Conservation (phyloP, 2,329 filamentous ascomycete genomes). For the Calcarisporium arbuscula region DNA sequence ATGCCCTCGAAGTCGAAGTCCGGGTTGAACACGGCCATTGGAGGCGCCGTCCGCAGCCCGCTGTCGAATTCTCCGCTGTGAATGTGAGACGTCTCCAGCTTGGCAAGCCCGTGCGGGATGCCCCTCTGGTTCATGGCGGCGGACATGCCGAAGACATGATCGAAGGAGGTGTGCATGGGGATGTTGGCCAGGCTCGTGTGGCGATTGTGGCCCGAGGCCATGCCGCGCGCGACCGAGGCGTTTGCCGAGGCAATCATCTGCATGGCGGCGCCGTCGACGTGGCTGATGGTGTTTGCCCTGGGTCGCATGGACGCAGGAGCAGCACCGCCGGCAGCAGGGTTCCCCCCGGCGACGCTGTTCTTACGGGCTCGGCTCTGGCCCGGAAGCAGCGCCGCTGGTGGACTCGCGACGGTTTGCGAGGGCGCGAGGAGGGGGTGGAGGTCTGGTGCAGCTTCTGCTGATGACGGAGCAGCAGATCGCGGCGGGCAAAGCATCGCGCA, state of each 20-base stretch:
- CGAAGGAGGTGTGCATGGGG: constrained; percentile 48
- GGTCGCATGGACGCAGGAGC: constrained; percentile 64
- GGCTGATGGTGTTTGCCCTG: constrained; percentile 91
- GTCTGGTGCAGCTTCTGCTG: constrained; percentile 98
- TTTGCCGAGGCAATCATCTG: constrained; percentile 62
- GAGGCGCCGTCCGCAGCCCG: constrained; percentile 73
- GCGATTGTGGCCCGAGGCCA: constrained; percentile 54
- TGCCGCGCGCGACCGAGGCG: constrained; percentile 42
- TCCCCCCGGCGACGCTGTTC: constrained; percentile 71
- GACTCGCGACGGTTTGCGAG: constrained; percentile 87
- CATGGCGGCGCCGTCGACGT: constrained; percentile 73
- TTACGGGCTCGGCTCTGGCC: constrained; percentile 75
- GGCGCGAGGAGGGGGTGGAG: constrained; percentile 77
- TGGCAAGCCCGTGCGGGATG: constrained; percentile 63
- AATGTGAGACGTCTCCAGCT: constrained; percentile 73
- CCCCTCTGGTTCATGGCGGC: constrained; percentile 60
- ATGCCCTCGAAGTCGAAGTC: constrained; percentile 46
- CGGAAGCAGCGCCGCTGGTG: constrained; percentile 62
- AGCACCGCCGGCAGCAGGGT: constrained; percentile 37
- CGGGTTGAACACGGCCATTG: constrained; percentile 52
- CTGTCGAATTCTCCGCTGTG: constrained; percentile 57
- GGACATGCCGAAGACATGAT: constrained; percentile 69
- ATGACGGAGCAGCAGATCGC: constrained; percentile 85
- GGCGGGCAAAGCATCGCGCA: constrained; percentile 85
- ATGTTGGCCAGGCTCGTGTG: constrained; percentile 70